Conservation (phyloP, 768 basidiomycete species). For the Naematelia encephala region DNA sequence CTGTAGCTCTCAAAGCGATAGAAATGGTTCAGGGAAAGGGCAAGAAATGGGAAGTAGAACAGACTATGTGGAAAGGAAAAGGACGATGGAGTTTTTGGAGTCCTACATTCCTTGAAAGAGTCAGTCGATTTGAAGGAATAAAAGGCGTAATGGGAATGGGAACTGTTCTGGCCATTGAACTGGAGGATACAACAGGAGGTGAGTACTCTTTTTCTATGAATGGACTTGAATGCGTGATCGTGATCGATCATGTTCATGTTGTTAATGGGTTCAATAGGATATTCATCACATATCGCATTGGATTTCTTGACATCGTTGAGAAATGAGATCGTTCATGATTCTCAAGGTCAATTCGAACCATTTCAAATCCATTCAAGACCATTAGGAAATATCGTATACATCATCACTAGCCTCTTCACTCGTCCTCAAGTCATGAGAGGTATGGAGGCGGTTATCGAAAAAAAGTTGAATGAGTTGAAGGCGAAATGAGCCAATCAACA, state of each 20-base stretch:
- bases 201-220: slow-evolving; percentile 11
- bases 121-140: slow-evolving; percentile 61
- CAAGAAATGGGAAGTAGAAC: slow-evolving; percentile 60
- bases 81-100: slow-evolving; percentile 86
- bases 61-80: slow-evolving; percentile 58
- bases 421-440: slow-evolving; percentile 39
- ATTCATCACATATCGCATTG: slow-evolving; percentile 64
- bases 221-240: too few relatives aligned
- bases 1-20: slow-evolving; percentile 79
- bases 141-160: slow-evolving; percentile 82
- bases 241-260: too few relatives aligned
- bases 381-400: slow-evolving; percentile 63
- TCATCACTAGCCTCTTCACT: slow-evolving; percentile 48
- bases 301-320: slow-evolving; percentile 59
- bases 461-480: too few relatives aligned
- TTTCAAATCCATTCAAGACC: slow-evolving; percentile 78
- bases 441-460: slow-evolving; percentile 59
- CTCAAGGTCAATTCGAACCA: slow-evolving; percentile 55
- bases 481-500: too few relatives aligned
- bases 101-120: slow-evolving; percentile 61
- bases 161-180: slow-evolving; percentile 73
- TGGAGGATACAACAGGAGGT: slow-evolving; percentile 55
- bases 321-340: slow-evolving; percentile 24
- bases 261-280: slow-evolving; percentile 51
- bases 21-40: slow-evolving; percentile 60